Base-by-base conservation (phyloP, 176 grass and related monocot genomes). In the Eragrostis curvula region DNA sequence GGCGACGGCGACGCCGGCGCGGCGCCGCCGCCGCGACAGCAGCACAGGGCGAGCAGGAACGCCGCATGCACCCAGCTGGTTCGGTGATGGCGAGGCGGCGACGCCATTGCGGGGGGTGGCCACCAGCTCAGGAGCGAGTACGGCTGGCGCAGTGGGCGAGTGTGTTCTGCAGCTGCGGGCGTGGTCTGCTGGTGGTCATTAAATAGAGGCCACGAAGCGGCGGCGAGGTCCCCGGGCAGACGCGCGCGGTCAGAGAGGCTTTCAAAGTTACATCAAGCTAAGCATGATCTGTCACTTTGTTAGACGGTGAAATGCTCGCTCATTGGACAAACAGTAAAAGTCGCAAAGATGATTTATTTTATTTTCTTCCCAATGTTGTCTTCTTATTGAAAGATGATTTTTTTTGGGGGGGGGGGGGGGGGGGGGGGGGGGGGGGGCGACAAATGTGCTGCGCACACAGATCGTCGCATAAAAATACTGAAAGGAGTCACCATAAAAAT, bases 251-350 rank as follows among this genome's bases (percentile, higher is more conserved):
- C 51, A 12, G 4, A 5, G 48, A 15, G 72, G 72, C 80, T 84
- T 88, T 70, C 76, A 75, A 80, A 68, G 63, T 40, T 39, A 1
- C 77, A 49, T 20, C 87, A 44, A 44, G 76, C 16, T 52, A 46
- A 62, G 32, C 82, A 76, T 89, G 70, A 81, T 50, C 81, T 16
- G 21, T 27, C 42, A 30, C 75, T 85, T 85, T 53, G 76, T 51
- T 80, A 5, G 75, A 60, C 42, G 21, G 81, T 41, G 68, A 69
- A 74, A 27, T 40, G 25, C 3, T 50, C 6, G 18, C 12, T 65
- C 25, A 12, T 50, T 36, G 60, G 60, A 14, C 18, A 21, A 42
- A 10, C 59, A 24, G 57, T 42, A 12, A 77, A 73, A 12, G 9
- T n/a, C 2, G 20, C 5, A 58, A 57, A 42, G 32, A 8, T 8